Evolutionary conservation across 306 rosid genomes (phyloP).

Genomic region (Geum urbanum): DNA sequence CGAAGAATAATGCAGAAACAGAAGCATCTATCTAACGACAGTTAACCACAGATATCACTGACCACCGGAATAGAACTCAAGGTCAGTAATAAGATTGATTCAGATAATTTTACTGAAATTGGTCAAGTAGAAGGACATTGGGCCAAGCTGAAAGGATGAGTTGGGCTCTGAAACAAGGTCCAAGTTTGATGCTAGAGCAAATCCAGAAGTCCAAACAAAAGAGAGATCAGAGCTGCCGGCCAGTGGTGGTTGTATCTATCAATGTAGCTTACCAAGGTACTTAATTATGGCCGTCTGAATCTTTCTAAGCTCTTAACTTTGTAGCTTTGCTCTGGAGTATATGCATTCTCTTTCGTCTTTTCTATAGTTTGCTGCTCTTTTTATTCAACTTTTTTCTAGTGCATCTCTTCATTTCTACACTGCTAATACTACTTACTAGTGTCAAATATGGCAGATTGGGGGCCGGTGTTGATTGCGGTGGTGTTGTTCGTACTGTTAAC

Average conservation of each 20-base stretch:
- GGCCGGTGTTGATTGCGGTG: constrained; percentile 54
- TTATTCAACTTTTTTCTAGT: constrained; percentile 7
- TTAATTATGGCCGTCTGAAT: constrained; percentile 8
- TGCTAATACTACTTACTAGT: neutral
- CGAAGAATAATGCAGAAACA: neutral
- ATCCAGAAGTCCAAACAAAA: neutral
- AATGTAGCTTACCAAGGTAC: neutral
- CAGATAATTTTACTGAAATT: neutral
- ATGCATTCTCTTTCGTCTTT: neutral
- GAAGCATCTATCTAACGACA: too few relatives aligned
- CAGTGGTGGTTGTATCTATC: neutral
- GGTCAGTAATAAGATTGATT: neutral
- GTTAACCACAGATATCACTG: too few relatives aligned
- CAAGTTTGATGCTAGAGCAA: neutral
- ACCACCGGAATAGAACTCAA: too few relatives aligned
- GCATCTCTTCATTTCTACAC: neutral
- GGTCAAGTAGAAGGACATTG: neutral
- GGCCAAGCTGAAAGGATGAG: neutral
- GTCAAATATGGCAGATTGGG: constrained; percentile 71
- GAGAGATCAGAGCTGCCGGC: constrained; percentile 12
- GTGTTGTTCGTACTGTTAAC: constrained; percentile 59
- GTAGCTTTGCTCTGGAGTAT: neutral
- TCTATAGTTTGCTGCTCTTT: constrained; percentile 1
- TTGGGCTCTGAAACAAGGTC: neutral
- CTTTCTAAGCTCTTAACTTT: constrained; percentile 2